Percentiles rank a stretch among this genome's conserved stretches.
Conservation (phyloP, 1,139 yeast species). For the Geotrichum phurueaensis region DNA sequence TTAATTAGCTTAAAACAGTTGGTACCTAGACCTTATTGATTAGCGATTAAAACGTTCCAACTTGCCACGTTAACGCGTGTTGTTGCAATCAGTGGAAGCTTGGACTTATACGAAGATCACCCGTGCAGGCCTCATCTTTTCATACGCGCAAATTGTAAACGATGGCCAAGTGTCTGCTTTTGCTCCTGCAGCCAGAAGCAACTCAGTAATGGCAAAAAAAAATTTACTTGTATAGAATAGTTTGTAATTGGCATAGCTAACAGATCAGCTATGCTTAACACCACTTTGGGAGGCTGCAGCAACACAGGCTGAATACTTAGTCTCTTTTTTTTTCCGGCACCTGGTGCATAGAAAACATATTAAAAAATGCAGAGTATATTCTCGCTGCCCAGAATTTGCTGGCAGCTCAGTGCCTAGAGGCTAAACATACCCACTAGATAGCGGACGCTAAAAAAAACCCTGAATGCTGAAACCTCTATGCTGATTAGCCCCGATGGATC, state of each 20-base stretch:
- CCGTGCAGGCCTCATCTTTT: background rate
- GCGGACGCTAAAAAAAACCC: too few species aligned
- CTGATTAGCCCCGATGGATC: too few species aligned
- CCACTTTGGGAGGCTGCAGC: background rate
- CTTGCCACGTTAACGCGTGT: background rate
- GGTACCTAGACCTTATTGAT: background rate
- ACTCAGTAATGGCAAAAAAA: background rate
- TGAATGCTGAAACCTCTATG: too few species aligned
- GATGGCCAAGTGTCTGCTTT: background rate
- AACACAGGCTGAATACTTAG: background rate
- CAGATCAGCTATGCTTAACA: background rate
- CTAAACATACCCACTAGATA: background rate
- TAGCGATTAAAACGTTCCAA: background rate
- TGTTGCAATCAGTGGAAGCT: background rate
- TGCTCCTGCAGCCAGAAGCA: background rate
- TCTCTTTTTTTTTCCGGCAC: background rate
- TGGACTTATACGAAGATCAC: background rate
- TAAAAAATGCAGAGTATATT: background rate
- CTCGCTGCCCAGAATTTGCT: background rate
- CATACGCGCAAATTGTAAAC: background rate
- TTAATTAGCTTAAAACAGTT: background rate
- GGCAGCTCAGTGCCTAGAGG: background rate
- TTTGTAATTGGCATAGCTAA: background rate
- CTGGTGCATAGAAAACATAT: background rate
- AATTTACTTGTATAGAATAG: background rate